phyloP scores from a whole-genome alignment of 2,329 filamentous ascomycete genomes.

The Chalara sp. region DNA sequence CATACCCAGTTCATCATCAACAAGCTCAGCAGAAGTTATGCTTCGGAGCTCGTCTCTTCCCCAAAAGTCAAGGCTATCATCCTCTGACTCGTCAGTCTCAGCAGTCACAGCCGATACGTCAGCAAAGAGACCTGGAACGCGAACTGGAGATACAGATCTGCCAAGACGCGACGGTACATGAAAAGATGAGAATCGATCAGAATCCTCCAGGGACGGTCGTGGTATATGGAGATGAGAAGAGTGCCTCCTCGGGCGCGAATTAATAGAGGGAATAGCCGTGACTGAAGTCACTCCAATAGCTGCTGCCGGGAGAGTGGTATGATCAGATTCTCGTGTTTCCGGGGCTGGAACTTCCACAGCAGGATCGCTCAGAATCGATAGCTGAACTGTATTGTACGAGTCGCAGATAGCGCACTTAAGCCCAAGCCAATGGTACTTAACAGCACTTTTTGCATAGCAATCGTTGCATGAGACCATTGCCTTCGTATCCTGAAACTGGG shows the following conservation, averaged over 20 bases:
- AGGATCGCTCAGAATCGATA: conserved; percentile 48
- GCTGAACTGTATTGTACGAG: conserved; percentile 63
- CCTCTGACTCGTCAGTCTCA: conserved; percentile 42
- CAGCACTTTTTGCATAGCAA: conserved; percentile 80
- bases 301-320: conserved; percentile 9
- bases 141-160: conserved; percentile 27
- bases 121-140: conserved; percentile 24
- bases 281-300: conserved; percentile 4
- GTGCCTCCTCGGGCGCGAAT: conserved; percentile 21
- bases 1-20: conserved; percentile 22
- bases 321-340: conserved; percentile 14
- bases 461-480: conserved; percentile 92
- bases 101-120: conserved; percentile 27
- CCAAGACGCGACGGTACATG: conserved; percentile 19
- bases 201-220: conserved; percentile 2
- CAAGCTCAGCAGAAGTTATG: conserved; percentile 18
- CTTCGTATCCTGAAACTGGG: conserved; percentile 70
- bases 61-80: conserved; percentile 41
- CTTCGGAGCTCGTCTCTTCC: conserved; percentile 38
- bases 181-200: conserved; percentile 19
- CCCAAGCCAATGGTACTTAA: conserved; percentile 90
- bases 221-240: conserved; percentile 21
- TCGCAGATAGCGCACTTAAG: conserved; percentile 74
- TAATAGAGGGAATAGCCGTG: conserved; percentile 7
- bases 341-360: conserved; percentile 18